Evolutionary conservation across 305 asterid species (phyloP).

Genomic region (Fraxinus dipetala): DNA sequence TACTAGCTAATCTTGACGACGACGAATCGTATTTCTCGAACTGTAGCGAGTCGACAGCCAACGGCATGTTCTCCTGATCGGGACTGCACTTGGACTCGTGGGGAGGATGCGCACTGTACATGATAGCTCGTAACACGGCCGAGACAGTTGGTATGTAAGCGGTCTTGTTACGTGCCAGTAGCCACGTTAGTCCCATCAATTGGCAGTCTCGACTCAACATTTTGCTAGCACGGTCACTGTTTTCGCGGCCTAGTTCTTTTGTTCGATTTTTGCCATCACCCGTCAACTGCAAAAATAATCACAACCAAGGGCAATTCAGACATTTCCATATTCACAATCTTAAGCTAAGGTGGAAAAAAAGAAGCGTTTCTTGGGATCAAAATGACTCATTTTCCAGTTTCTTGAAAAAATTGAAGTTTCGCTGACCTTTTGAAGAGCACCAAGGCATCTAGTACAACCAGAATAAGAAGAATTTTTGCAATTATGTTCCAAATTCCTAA

Average conservation of each 20-base stretch:
- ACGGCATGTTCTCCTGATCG: constrained; percentile 98
- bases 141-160: constrained; percentile 96
- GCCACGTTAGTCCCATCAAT: constrained; percentile 98
- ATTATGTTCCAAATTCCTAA: constrained; percentile 65
- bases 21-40: constrained; percentile 57
- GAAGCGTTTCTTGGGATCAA: background rate
- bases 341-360: background rate
- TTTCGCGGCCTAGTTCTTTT: constrained; percentile 22
- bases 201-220: constrained; percentile 85
- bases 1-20: constrained; percentile 16
- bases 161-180: constrained; percentile 90
- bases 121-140: constrained; percentile 87
- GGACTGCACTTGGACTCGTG: constrained; percentile 85
- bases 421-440: constrained; percentile 74
- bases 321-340: background rate
- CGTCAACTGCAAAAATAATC: constrained; percentile 43
- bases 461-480: constrained; percentile 74
- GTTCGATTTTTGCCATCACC: constrained; percentile 69
- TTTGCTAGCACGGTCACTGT: constrained; percentile 53
- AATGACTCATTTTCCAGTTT: background rate
- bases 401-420: background rate
- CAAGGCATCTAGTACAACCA: constrained; percentile 86
- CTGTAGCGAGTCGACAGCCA: constrained; percentile 96
- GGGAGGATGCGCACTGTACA: constrained; percentile 90
- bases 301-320: constrained; percentile 17